phyloP scores from a whole-genome alignment of 2,329 filamentous ascomycete genomes.

The Stromatinia cepivora region DNA sequence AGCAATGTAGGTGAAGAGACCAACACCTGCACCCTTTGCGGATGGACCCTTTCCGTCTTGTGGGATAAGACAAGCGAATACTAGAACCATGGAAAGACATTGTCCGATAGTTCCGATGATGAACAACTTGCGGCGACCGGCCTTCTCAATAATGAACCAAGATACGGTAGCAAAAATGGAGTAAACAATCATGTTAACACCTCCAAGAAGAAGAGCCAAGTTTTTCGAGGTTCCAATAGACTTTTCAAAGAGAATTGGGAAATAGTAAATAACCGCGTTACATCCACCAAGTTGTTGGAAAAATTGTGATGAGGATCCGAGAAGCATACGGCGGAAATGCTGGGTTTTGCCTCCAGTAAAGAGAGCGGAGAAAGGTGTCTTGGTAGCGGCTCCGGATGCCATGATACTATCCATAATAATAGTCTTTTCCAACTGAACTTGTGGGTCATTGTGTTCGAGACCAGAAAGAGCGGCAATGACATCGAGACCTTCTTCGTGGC shows the following conservation, averaged over 20 bases:
- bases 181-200: constrained; percentile 58
- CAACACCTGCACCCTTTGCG: constrained; percentile 47
- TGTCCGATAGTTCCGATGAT: constrained; percentile 66
- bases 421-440: constrained; percentile 39
- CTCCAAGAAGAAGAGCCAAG: constrained; percentile 55
- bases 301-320: constrained; percentile 52
- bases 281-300: constrained; percentile 54
- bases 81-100: constrained; percentile 64
- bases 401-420: constrained; percentile 44
- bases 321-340: constrained; percentile 54
- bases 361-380: constrained; percentile 45
- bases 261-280: constrained; percentile 50
- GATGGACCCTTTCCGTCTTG: constrained; percentile 32
- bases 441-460: constrained; percentile 47
- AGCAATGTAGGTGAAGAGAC: constrained; percentile 63
- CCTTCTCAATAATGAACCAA: constrained; percentile 55
- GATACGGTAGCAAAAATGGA: constrained; percentile 54
- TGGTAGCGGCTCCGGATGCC: constrained; percentile 39
- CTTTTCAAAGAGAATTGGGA: constrained; percentile 53
- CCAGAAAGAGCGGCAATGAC: constrained; percentile 97
- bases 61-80: constrained; percentile 44
- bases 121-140: constrained; percentile 71
- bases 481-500: constrained; percentile 94
- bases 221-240: constrained; percentile 50
- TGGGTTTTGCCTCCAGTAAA: constrained; percentile 55